Conservation (phyloP, 768 basidiomycete species). For the Collybia sordida region DNA sequence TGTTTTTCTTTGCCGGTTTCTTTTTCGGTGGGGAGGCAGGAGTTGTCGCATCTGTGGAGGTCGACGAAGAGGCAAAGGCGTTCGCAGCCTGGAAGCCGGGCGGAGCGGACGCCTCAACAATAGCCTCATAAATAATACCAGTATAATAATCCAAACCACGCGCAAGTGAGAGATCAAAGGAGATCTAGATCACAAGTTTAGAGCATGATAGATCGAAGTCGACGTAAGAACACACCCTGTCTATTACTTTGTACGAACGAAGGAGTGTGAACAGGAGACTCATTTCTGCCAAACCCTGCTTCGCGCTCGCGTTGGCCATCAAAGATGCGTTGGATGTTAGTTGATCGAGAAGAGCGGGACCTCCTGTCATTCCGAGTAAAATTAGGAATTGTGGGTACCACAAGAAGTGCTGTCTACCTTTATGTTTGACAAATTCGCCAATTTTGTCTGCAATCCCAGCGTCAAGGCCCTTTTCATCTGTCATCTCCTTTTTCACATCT, state of each 20-base stretch:
- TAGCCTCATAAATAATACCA: slow-evolving; percentile 96
- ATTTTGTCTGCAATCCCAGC: slow-evolving; percentile 85
- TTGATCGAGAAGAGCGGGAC: slow-evolving; percentile 70
- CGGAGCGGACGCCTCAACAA: slow-evolving; percentile 91
- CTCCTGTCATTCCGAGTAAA: slow-evolving; percentile 48
- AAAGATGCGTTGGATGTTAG: slow-evolving; percentile 65
- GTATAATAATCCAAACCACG: slow-evolving; percentile 98
- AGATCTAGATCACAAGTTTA: slow-evolving; percentile 56
- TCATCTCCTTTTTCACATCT: slow-evolving; percentile 97
- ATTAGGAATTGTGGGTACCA: background rate
- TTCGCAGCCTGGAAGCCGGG: slow-evolving; percentile 69
- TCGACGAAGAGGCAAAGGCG: slow-evolving; percentile 42
- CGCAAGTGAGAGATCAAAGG: slow-evolving; percentile 96
- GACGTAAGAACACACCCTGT: slow-evolving; percentile 53
- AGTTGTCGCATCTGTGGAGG: slow-evolving; percentile 29
- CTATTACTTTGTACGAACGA: slow-evolving; percentile 72
- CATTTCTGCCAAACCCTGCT: slow-evolving; percentile 88
- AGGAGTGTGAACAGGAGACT: slow-evolving; percentile 79
- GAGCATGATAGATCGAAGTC: background rate
- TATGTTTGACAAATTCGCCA: slow-evolving; percentile 94
- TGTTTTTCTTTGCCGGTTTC: slow-evolving; percentile 44
- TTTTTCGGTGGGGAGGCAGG: slow-evolving; percentile 25
- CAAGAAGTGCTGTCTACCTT: slow-evolving; percentile 52
- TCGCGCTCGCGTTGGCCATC: slow-evolving; percentile 70
- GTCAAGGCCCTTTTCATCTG: slow-evolving; percentile 89